Base-by-base conservation (phyloP, 2,329 filamentous ascomycete genomes). In the Alternaria atra region DNA sequence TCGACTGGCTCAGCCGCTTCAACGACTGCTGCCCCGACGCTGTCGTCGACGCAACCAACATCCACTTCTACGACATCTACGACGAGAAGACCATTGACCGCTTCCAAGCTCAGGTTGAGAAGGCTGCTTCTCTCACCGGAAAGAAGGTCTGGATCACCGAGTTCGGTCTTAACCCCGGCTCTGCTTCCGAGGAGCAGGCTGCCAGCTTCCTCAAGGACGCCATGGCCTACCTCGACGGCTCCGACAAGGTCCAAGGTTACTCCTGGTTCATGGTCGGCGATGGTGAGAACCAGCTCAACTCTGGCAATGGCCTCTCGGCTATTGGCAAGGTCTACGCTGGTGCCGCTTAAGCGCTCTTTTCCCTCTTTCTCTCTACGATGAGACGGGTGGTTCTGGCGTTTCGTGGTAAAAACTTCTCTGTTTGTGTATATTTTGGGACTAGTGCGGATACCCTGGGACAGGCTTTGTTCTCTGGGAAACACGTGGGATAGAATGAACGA, bases 21-120 rank as follows among this genome's bases (percentile, higher is more conserved):
- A 53, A 75, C 57, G 60, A 60, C 10, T 53, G 44, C 54, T 80
- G 78, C 71, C 68, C 75, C 17, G 72, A 69, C n/a, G 79, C 77
- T 57, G 61, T 61, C 27, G 72, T 75, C 29, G 70, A 79, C 65
- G 77, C 75, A 27, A 70, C 71, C 62, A 76, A 77, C 65, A 75
- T 80, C 63, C 78, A 80, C 64, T 80, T 75, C 70, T 80, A 80
- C 69, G 74, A 79, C 65, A 69, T 68, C 65, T 75, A 67, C 69
- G 66, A 66, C 20, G 63, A 60, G 10, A 63, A 64, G 23, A 67
- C 65, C 47, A 71, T 79, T 44, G 65, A 73, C 48, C 72, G 73
- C 67, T 80, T 80, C 75, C 71, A 75, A 63, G 65, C 67, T 2
- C 75, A 80, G 53, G 87, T 75, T 54, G 73, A 77, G 58, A 63